phyloP scores from a whole-genome alignment of 1,284 basidiomycete genomes.

The Austroboletus olivaceoglutinosus region DNA sequence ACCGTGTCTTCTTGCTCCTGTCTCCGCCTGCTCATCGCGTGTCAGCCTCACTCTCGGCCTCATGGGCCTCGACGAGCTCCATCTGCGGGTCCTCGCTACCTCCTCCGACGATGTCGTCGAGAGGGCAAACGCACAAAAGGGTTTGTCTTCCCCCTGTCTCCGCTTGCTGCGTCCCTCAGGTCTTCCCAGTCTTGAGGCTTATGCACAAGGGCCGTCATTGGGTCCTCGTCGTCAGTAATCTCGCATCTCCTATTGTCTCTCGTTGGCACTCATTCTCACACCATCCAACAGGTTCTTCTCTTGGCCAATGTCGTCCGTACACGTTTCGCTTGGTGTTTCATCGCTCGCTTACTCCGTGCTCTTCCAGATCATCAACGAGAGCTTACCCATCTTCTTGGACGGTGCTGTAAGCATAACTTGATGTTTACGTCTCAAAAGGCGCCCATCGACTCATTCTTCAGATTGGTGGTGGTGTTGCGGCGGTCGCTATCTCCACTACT shows the following conservation, averaged over 20 bases:
- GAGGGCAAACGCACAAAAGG: slow-evolving; percentile 68
- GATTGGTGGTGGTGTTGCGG: slow-evolving; percentile 83
- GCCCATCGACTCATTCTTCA: slow-evolving; percentile 21
- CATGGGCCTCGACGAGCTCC: slow-evolving; percentile 94
- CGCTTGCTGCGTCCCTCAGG: neutral
- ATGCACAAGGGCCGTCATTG: slow-evolving; percentile 86
- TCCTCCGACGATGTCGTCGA: slow-evolving; percentile 75
- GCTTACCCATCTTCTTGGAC: slow-evolving; percentile 92
- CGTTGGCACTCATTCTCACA: neutral
- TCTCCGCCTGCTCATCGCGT: neutral
- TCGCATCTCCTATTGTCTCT: slow-evolving; percentile 31
- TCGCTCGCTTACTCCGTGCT: slow-evolving; percentile 39
- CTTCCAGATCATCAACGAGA: slow-evolving; percentile 81
- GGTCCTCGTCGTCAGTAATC: slow-evolving; percentile 94
- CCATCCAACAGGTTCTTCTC: slow-evolving; percentile 60
- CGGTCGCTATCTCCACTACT: slow-evolving; percentile 80
- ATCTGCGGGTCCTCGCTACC: slow-evolving; percentile 80
- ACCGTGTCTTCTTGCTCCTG: neutral
- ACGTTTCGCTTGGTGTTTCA: neutral
- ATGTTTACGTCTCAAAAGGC: neutral
- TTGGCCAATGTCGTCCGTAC: slow-evolving; percentile 78
- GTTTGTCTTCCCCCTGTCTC: slow-evolving; percentile 26
- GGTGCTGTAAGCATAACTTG: slow-evolving; percentile 58
- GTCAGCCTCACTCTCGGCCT: slow-evolving; percentile 80
- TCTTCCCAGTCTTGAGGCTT: slow-evolving; percentile 62